Evolutionary conservation across 139 green algal species (phyloP), one percentile per base, ranked within the genome.

Genomic region (Tetradesmus lagerheimii): DNA sequence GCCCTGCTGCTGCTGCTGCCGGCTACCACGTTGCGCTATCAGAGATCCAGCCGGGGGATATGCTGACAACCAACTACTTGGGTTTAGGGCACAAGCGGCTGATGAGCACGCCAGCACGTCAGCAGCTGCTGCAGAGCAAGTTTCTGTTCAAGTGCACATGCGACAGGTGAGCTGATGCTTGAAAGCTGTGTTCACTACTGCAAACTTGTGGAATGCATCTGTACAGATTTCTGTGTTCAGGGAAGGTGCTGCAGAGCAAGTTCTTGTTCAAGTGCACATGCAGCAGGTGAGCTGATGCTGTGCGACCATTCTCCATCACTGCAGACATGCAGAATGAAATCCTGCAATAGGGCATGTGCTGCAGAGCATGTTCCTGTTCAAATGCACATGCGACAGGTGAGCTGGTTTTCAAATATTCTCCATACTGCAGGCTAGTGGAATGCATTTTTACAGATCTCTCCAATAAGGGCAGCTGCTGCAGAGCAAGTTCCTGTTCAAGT

Each of bases 31-130:
- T 80, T 11, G 83, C 83, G 5, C 37, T 88, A 20, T 71, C 43
- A 45, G 64, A 80, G 9, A 88, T 80, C 25, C 27, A 80, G 31
- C 29, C 29, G 14, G 83, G 83, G 3, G 83, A 88, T 41, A 11
- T 88, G 14, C 38, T 88, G 83, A 80, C 31, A 0, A 88, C 83
- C 25, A 88, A 88, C 64, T 88, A 80, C 38, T 29, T 88, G 83
- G 83, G 83, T 64, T 66, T 88, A 31, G 83, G 83, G 12, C 64
- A 80, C 38, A 88, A 81, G 83, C 38, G 83, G 64, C 35, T 88
- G 27, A 41, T 88, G 62, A 88, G 83, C 64, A 88, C 62, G 2
- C 64, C 83, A 15, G 64, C 38, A 2, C 37, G 83, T 18, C 83
- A 88, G 83, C 75, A 88, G 83, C 23, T 66, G 27, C 50, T 88